Conservation (phyloP, 495 filamentous ascomycete genomes). For the Tetracladium marchalianum region DNA sequence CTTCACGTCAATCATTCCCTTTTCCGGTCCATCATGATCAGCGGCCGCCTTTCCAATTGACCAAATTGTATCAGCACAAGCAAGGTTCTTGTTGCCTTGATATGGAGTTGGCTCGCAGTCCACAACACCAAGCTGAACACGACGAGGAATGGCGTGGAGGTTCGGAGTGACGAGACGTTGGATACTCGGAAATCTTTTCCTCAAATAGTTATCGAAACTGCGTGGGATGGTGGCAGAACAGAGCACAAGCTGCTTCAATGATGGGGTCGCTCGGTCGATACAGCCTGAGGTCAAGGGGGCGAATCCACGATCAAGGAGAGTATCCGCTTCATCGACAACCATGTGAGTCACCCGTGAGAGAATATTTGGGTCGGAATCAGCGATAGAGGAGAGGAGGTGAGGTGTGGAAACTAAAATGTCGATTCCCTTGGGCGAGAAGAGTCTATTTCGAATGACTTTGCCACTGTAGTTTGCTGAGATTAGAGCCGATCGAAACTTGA, state of each 20-base stretch:
- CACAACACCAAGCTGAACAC: conserved; percentile 88
- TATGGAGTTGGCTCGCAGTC: conserved; percentile 86
- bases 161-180: conserved; percentile 83
- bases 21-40: conserved; percentile 33
- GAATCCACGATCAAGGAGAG: conserved; percentile 88
- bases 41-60: conserved; percentile 74
- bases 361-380: conserved; percentile 76
- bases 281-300: conserved; percentile 69
- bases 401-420: conserved; percentile 85
- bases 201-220: conserved; percentile 74
- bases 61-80: conserved; percentile 91
- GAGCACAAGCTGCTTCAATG: conserved; percentile 79
- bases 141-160: conserved; percentile 86
- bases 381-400: conserved; percentile 77
- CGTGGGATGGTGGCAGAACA: conserved; percentile 95
- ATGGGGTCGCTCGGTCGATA: conserved; percentile 65
- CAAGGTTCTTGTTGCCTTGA: conserved; percentile 78
- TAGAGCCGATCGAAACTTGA: conserved; percentile 70
- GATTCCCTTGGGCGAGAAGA: conserved; percentile 73
- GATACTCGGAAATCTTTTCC: conserved; percentile 71
- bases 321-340: conserved; percentile 90
- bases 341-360: conserved; percentile 80
- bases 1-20: conserved; percentile 51
- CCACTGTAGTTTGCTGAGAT: conserved; percentile 68
- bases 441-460: conserved; percentile 71